Percentiles rank a stretch among this genome's conserved stretches.
Conservation (phyloP, 805 yeast genomes). For the Yamadazyma scolyti region DNA sequence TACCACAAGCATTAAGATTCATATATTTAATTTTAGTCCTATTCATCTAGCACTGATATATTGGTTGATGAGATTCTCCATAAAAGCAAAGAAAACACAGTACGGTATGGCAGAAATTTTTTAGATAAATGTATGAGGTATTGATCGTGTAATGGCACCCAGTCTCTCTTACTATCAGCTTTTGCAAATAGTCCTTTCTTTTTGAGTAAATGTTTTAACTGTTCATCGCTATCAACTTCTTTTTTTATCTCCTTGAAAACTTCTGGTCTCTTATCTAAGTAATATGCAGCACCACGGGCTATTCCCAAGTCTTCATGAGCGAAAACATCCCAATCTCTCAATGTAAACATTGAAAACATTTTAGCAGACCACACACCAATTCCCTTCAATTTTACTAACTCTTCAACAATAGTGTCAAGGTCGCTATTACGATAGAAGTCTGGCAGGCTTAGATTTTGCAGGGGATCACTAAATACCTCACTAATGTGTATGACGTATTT, state of each 20-base stretch:
- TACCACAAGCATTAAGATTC: too few relatives aligned
- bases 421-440: conserved; percentile 34
- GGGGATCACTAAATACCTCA: conserved; percentile 44
- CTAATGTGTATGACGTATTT: conserved; percentile 59
- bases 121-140: conserved; percentile 53
- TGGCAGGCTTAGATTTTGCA: conserved; percentile 24
- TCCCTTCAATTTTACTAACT: conserved; percentile 58
- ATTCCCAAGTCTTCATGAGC: conserved; percentile 81
- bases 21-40: background rate
- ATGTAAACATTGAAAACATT: conserved; percentile 76
- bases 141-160: conserved; percentile 66
- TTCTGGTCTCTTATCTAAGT: conserved; percentile 52
- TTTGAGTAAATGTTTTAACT: conserved; percentile 25
- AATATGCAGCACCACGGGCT: conserved; percentile 72
- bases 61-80: conserved; percentile 70
- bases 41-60: conserved; percentile 42
- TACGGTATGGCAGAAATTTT: conserved; percentile 60
- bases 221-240: conserved; percentile 29
- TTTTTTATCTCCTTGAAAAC: conserved; percentile 41
- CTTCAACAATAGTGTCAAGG: conserved; percentile 46
- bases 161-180: conserved; percentile 47
- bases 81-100: conserved; percentile 63
- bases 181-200: conserved; percentile 35
- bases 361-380: conserved; percentile 86
- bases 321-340: conserved; percentile 65